A percentile compares a stretch with the other conserved stretches of the same genome.
phyloP scores from a whole-genome alignment of 305 asterid species.

The Solanum hybrid region DNA sequence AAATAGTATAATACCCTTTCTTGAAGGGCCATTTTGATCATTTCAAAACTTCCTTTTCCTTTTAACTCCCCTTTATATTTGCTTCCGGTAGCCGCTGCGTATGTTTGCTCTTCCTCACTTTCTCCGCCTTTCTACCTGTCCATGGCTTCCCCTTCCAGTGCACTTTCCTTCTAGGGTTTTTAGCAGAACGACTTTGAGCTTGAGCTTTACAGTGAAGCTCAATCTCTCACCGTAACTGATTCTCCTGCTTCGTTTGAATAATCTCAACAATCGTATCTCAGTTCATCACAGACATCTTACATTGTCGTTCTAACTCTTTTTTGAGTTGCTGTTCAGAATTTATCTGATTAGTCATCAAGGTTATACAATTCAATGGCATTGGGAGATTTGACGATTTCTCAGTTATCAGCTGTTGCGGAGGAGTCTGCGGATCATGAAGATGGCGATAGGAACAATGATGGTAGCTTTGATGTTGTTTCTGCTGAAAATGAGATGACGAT shows the following conservation, averaged over 20 bases:
- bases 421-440: conserved; percentile 17
- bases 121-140: neutral
- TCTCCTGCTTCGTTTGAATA: neutral
- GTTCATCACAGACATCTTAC: neutral
- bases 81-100: neutral
- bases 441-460: conserved; percentile 27
- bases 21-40: neutral
- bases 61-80: neutral
- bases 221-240: neutral
- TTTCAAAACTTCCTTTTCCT: neutral
- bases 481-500: conserved; percentile 6
- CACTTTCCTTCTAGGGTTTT: neutral
- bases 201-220: neutral
- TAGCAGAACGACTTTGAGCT: neutral
- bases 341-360: conserved; percentile 24
- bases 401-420: conserved; percentile 30
- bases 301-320: conserved; percentile 6
- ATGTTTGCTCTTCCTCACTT: neutral
- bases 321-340: conserved; percentile 54
- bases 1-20: neutral
- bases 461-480: conserved; percentile 33
- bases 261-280: neutral
- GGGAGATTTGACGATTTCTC: conserved; percentile 81
- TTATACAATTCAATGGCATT: conserved; percentile 95
- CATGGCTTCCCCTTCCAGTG: neutral